Evolutionary conservation across 768 basidiomycete species (phyloP), one percentile per base, ranked within the genome.

Genomic region (Hebeloma cylindrosporum): DNA sequence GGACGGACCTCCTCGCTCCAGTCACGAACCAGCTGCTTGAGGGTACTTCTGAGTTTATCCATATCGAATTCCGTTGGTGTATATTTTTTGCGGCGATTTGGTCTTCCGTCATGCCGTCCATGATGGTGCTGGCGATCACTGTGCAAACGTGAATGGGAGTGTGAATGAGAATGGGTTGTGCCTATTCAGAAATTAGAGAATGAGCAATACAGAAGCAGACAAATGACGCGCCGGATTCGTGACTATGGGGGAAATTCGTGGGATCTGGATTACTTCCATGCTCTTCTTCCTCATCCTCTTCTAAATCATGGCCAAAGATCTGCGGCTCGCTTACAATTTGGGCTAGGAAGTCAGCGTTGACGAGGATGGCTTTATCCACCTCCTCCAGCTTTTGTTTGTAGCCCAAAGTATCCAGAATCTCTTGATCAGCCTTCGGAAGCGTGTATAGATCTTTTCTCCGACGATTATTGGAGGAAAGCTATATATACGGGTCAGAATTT

Each of bases 1-100:
- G 8, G 17, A 48, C 45, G 1, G 54, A 92, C 90, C 71, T 91
- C 85, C 51, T 73, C 77, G 48, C 87, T 89, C 93, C 94, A 98
- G 59, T 98, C 93, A 9, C 93, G 77, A 7, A 93, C 93, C 40
- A 95, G 85, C 56, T 95, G 93, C 59, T 95, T 91, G 28, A 97
- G 65, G 0, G 93, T 95, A 58, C 91, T 93, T 46, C 93, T 71
- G 29, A 98, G 70, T 60, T 95, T 94, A 60, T 96, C 92, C 82
- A 88, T 86, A 54, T 92, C 87, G 48, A 78, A 78, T 27, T 90
- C 87, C 0, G 77, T 80, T 1, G 82, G 77, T 45, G 68, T 73
- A 52, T 74, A 75, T 37, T 60, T 63, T 31, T 64, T 57, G 35
- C 26, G 53, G 34, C 48, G 50, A 16, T 37, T 54, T 32, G 14